A percentile compares a stretch with the other conserved stretches of the same genome.
phyloP scores from a whole-genome alignment of 1,139 yeast genomes.

The Yamadazyma sp. region DNA sequence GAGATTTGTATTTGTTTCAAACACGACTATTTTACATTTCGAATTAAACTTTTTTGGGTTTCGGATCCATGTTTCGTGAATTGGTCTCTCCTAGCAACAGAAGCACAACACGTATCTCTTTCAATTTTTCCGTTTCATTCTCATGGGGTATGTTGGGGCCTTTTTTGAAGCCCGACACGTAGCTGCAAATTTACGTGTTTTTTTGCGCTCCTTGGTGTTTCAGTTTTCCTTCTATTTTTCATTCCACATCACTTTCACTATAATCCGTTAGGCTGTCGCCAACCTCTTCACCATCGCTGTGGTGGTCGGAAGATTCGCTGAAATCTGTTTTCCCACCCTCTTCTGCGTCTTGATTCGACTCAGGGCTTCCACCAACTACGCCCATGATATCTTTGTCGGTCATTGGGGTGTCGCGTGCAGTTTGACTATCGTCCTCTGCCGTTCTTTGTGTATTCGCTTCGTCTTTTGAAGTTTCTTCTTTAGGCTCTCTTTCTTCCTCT shows the following conservation, averaged over 20 bases:
- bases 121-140: too few species aligned
- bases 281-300: background rate
- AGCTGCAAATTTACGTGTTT: background rate
- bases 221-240: background rate
- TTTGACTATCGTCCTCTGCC: background rate
- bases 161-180: too few species aligned
- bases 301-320: background rate
- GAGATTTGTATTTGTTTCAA: conserved; percentile 5
- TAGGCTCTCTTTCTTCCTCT: background rate
- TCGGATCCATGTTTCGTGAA: background rate
- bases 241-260: conserved; percentile 4
- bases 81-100: too few species aligned
- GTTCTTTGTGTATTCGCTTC: background rate
- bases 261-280: conserved; percentile 10
- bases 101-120: too few species aligned
- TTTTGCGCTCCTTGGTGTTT: background rate
- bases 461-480: background rate
- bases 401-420: background rate
- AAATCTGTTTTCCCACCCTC: background rate
- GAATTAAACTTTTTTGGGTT: background rate
- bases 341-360: background rate
- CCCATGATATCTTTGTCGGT: background rate
- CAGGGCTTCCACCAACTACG: background rate
- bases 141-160: too few species aligned
- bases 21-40: background rate